Percentiles rank a stretch among this genome's conserved stretches.
phyloP scores from a whole-genome alignment of 2,329 filamentous ascomycete species.

The Cladophialophora yegresii region DNA sequence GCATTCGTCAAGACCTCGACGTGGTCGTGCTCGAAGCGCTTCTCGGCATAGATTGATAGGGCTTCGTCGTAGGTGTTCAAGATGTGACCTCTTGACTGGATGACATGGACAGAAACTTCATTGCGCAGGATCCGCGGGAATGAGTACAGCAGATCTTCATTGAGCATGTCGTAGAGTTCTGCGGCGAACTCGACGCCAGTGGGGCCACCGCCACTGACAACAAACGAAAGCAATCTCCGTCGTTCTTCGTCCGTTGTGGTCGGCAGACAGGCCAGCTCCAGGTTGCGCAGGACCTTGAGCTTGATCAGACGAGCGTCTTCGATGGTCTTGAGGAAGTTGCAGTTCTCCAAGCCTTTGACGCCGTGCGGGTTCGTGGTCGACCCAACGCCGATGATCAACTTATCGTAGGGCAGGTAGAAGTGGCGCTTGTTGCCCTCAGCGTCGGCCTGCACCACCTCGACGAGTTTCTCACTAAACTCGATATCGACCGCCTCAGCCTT shows the following conservation, averaged over 20 bases:
- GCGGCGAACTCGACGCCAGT: slow-evolving; percentile 98
- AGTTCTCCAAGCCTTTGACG: slow-evolving; percentile 90
- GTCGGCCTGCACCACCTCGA: slow-evolving; percentile 79
- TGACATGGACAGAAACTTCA: slow-evolving; percentile 95
- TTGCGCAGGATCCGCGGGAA: slow-evolving; percentile 93
- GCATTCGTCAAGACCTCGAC: slow-evolving; percentile 92
- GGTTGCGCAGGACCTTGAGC: slow-evolving; percentile 82
- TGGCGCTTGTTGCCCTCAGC: slow-evolving; percentile 69
- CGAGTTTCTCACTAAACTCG: slow-evolving; percentile 85
- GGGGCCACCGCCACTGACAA: slow-evolving; percentile 91
- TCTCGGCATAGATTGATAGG: slow-evolving; percentile 87
- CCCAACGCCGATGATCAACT: slow-evolving; percentile 86
- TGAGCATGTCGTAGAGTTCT: slow-evolving; percentile 91
- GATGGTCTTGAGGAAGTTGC: slow-evolving; percentile 93
- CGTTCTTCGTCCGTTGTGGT: slow-evolving; percentile 88
- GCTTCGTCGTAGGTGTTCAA: slow-evolving; percentile 98
- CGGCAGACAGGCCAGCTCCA: slow-evolving; percentile 89
- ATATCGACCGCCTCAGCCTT: slow-evolving; percentile 84
- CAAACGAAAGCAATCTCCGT: slow-evolving; percentile 84
- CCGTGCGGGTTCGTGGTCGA: slow-evolving; percentile 93
- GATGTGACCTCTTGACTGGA: slow-evolving; percentile 92
- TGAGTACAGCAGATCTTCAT: slow-evolving; percentile 81
- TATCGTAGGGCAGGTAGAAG: slow-evolving; percentile 97
- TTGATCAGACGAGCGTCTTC: slow-evolving; percentile 87
- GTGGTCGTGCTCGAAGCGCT: slow-evolving; percentile 84